Evolutionary conservation across 805 yeast species (phyloP).

Genomic region (Wickerhamomyces rabaulensis): DNA sequence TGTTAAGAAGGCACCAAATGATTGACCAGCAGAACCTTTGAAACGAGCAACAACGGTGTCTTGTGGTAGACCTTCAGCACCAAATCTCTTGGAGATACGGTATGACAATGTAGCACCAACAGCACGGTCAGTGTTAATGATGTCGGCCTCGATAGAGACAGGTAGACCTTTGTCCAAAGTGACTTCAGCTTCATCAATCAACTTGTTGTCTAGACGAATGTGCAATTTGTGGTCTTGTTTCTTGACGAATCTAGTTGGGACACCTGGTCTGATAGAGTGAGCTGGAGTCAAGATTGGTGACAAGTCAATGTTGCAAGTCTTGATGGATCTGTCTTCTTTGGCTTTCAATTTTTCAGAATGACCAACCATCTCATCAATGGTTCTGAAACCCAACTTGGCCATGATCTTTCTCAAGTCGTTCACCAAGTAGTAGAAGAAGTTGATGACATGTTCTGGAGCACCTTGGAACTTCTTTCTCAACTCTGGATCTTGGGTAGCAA

Average conservation of each 20-base stretch:
- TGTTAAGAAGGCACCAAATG: constrained; percentile 96
- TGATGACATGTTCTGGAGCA: constrained; percentile 97
- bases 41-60: constrained; percentile 93
- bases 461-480: constrained; percentile 89
- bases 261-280: constrained; percentile 93
- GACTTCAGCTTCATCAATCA: constrained; percentile 91
- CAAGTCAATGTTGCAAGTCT: constrained; percentile 86
- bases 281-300: constrained; percentile 96
- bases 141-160: constrained; percentile 87
- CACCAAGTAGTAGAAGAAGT: constrained; percentile 92
- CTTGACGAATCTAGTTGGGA: constrained; percentile 85
- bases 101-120: constrained; percentile 93
- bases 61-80: constrained; percentile 90
- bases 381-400: constrained; percentile 95
- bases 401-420: constrained; percentile 87
- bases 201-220: constrained; percentile 89
- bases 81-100: constrained; percentile 88
- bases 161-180: constrained; percentile 97
- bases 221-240: constrained; percentile 93
- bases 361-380: constrained; percentile 97
- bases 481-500: constrained; percentile 97
- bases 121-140: constrained; percentile 94
- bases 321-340: constrained; percentile 82
- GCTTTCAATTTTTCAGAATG: constrained; percentile 86
- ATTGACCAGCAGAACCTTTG: constrained; percentile 95